Conservation (phyloP, 306 rosid genomes). For the Nissolia schottii region DNA sequence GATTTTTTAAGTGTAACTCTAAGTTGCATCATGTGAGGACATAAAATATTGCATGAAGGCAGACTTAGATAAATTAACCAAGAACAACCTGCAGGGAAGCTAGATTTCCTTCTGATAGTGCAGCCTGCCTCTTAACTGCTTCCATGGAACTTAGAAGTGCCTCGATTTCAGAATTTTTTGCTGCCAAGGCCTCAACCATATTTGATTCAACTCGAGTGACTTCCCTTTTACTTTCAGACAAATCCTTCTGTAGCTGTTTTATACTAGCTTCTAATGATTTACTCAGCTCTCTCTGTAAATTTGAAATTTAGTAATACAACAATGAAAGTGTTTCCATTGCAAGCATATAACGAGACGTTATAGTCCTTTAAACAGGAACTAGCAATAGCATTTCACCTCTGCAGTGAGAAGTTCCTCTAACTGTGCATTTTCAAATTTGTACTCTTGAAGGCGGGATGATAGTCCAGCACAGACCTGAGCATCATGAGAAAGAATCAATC, state of each 20-base stretch:
- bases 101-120: conserved; percentile 86
- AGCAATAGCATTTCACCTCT: conserved; percentile 53
- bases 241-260: conserved; percentile 69
- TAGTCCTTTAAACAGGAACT: conserved; percentile 22
- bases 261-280: conserved; percentile 86
- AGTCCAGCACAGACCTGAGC: conserved; percentile 96
- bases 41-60: not conserved
- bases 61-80: conserved; percentile 17
- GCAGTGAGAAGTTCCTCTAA: conserved; percentile 94
- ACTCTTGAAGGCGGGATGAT: conserved; percentile 93
- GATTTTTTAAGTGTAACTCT: not conserved
- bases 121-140: conserved; percentile 81
- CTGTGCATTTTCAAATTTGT: conserved; percentile 95
- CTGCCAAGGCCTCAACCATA: conserved; percentile 89
- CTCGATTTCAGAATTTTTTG: conserved; percentile 93
- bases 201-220: conserved; percentile 77
- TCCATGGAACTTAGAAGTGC: conserved; percentile 76
- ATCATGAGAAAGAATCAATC: conserved; percentile 28
- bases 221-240: conserved; percentile 74
- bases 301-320: not conserved
- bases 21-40: not conserved
- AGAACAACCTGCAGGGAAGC: conserved; percentile 80
- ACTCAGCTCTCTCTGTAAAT: conserved; percentile 83
- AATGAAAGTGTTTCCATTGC: conserved; percentile 8
- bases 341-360: conserved; percentile 5